These are phyloP conservation scores for Salix udensis DNA, from an alignment of 345 rosid genomes.

Conservation along the genomic window DNA sequence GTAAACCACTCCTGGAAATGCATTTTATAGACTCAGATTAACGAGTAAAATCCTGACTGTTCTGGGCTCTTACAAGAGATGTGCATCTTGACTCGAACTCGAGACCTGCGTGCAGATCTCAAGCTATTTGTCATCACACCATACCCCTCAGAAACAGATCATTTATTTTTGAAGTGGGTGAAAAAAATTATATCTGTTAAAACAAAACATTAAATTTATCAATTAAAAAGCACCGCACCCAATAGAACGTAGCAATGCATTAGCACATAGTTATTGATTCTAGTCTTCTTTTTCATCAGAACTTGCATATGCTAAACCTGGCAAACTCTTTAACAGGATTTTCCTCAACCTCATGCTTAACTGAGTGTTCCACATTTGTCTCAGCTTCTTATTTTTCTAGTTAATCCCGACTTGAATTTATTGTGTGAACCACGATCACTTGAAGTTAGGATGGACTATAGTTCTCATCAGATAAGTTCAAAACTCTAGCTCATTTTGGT, in stretches of 20 bases:
- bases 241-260: constrained; percentile 27
- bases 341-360: constrained; percentile 3
- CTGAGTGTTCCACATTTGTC: constrained; percentile 17
- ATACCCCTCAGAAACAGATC: too few species aligned
- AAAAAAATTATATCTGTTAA: too few species aligned
- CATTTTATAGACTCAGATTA: fast-evolving
- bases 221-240: neutral
- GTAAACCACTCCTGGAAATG: too few species aligned
- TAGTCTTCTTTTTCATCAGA: constrained; percentile 70
- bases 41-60: fast-evolving
- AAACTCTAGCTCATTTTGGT: constrained; percentile 57
- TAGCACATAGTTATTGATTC: neutral
- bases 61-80: fast-evolving
- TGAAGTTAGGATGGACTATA: constrained; percentile 23
- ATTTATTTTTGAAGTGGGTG: too few species aligned
- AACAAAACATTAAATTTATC: neutral
- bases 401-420: constrained; percentile 6
- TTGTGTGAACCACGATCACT: constrained; percentile 27
- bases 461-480: constrained; percentile 26
- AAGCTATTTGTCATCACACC: too few species aligned
- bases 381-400: too few species aligned
- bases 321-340: constrained; percentile 54
- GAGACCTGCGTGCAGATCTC: too few species aligned
- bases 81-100: too few species aligned
- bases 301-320: constrained; percentile 81